Conservation (phyloP, 805 yeast species). For the Debaryomyces maramus region DNA sequence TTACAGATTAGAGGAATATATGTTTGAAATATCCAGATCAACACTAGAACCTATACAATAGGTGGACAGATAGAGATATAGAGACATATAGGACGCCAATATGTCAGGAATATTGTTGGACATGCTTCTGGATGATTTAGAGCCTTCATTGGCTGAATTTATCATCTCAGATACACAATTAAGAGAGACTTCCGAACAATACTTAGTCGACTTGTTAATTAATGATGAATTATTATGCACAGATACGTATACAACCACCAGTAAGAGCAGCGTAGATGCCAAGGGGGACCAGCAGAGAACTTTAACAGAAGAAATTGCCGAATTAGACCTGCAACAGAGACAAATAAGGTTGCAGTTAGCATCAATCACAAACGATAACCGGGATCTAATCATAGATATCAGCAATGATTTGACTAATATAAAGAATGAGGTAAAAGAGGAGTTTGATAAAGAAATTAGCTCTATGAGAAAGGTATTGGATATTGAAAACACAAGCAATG, state of each 20-base stretch:
- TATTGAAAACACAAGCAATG: not conserved
- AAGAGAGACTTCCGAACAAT: constrained; percentile 22
- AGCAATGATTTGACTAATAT: constrained; percentile 36
- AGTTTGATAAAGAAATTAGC: constrained; percentile 16
- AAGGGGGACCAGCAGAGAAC: constrained; percentile 23
- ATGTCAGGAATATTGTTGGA: constrained; percentile 1
- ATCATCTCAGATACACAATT: constrained; percentile 21
- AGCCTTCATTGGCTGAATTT: constrained; percentile 18
- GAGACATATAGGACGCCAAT: not conserved
- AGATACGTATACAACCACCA: constrained; percentile 42
- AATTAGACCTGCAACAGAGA: constrained; percentile 58
- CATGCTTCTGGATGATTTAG: constrained; percentile 7
- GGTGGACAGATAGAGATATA: not conserved
- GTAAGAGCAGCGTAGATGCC: not conserved
- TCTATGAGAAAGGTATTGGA: constrained; percentile 14
- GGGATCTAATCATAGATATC: constrained; percentile 48
- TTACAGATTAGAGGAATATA: not conserved
- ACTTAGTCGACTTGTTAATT: constrained; percentile 44
- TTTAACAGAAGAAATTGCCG: constrained; percentile 71
- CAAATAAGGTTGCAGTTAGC: constrained; percentile 47
- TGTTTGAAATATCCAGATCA: not conserved
- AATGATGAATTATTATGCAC: constrained; percentile 50
- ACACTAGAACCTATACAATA: not conserved
- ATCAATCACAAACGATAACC: constrained; percentile 35
- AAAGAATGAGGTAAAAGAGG: constrained; percentile 20